Evolutionary conservation across 768 basidiomycete genomes (phyloP).

Genomic region (Gloeophyllum trabeum): DNA sequence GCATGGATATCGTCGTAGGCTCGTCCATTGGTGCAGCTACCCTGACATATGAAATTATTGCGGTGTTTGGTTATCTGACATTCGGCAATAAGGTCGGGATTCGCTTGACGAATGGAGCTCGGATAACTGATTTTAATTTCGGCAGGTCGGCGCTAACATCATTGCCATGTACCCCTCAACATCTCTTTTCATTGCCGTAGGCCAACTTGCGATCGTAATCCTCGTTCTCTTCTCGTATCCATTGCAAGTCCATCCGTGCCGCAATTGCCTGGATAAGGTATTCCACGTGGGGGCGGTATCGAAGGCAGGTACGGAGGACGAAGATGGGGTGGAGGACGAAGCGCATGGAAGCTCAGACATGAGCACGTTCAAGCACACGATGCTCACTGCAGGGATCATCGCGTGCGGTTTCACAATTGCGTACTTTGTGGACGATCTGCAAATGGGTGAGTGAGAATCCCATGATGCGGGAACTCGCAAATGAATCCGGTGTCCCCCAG

Average conservation of each 20-base stretch:
- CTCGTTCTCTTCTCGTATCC: constrained; percentile 92
- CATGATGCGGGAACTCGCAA: not conserved
- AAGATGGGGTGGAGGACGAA: constrained; percentile 31
- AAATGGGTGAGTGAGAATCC: constrained; percentile 42
- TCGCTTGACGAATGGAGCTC: not conserved
- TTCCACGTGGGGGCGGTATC: constrained; percentile 35
- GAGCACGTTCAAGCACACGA: constrained; percentile 51
- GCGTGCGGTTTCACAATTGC: constrained; percentile 58
- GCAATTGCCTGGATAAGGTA: constrained; percentile 89
- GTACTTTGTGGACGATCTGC: constrained; percentile 68
- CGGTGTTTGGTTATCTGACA: constrained; percentile 83
- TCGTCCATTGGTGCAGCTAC: constrained; percentile 80
- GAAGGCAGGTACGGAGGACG: constrained; percentile 21
- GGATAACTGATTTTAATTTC: constrained; percentile 2
- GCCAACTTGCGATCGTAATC: constrained; percentile 85
- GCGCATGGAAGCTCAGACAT: constrained; percentile 52
- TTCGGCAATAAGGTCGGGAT: constrained; percentile 71
- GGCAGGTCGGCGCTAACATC: constrained; percentile 80
- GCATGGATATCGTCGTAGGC: constrained; percentile 84
- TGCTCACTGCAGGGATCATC: constrained; percentile 62
- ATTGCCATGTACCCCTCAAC: constrained; percentile 92
- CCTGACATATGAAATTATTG: constrained; percentile 81
- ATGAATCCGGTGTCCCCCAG: constrained; percentile 23
- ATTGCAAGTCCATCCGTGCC: constrained; percentile 87
- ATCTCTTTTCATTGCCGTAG: constrained; percentile 85